Conservation (phyloP, 2,329 filamentous ascomycete species). For the Cordyceps pruinosa region DNA sequence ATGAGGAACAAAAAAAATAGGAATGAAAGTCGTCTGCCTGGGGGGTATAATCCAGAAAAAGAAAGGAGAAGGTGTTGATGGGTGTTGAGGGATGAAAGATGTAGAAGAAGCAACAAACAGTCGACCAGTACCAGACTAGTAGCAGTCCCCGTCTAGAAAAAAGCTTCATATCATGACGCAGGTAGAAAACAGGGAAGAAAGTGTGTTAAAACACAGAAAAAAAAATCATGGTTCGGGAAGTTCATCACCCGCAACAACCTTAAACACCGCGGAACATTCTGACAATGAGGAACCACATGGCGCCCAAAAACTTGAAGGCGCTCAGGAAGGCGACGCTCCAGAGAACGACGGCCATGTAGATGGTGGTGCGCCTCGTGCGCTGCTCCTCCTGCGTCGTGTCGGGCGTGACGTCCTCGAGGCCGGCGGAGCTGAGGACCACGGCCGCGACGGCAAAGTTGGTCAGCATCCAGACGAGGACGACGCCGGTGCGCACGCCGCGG, state of each 20-base stretch:
- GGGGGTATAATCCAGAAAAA: conserved; percentile 11
- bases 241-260: background rate
- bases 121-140: conserved; percentile 8
- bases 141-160: background rate
- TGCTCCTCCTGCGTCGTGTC: conserved; percentile 31
- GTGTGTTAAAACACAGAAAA: background rate
- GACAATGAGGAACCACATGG: conserved; percentile 86
- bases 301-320: conserved; percentile 79
- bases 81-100: background rate
- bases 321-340: conserved; percentile 84
- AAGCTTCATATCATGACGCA: background rate
- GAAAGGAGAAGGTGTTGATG: background rate
- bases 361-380: conserved; percentile 54
- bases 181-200: background rate
- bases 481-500: conserved; percentile 85
- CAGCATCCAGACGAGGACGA: conserved; percentile 94
- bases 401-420: conserved; percentile 60
- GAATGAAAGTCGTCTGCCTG: background rate
- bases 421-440: conserved; percentile 78
- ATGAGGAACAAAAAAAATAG: background rate
- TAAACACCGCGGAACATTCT: conserved; percentile 73
- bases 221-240: background rate
- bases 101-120: background rate
- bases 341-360: conserved; percentile 81
- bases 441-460: conserved; percentile 86